phyloP scores from a whole-genome alignment of 768 basidiomycete genomes.

The Saitozyma podzolica region DNA sequence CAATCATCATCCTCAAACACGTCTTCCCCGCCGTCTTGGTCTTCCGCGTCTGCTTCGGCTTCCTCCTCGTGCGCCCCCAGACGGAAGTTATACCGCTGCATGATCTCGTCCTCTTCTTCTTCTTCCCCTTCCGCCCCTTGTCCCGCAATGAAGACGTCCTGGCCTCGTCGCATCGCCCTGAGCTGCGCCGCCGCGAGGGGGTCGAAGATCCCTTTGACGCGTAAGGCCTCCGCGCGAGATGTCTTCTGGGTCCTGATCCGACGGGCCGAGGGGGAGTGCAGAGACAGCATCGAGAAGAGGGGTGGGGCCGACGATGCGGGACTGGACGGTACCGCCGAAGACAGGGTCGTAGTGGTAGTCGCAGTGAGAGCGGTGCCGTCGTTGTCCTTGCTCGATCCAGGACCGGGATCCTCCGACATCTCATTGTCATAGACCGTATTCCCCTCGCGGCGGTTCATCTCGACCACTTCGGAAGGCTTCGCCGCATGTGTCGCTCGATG shows the following conservation, averaged over 20 bases:
- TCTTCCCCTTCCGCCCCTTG: conserved; percentile 21
- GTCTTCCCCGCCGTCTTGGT: conserved; percentile 5
- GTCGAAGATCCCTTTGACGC: conserved; percentile 36
- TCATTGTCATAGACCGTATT: neutral
- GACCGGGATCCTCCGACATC: too few relatives aligned
- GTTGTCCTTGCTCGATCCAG: too few relatives aligned
- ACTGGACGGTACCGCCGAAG: conserved; percentile 8
- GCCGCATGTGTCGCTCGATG: neutral
- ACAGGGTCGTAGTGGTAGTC: conserved; percentile 3
- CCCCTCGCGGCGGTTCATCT: neutral
- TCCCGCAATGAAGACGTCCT: conserved; percentile 29
- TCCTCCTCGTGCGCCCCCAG: neutral
- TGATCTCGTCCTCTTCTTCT: conserved; percentile 13
- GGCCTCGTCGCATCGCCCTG: conserved; percentile 29
- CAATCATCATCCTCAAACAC: conserved; percentile 39
- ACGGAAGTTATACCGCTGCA: conserved; percentile 2
- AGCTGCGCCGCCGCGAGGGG: conserved; percentile 18
- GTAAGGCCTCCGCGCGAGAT: conserved; percentile 17
- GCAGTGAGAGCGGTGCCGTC: neutral
- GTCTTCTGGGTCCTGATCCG: neutral
- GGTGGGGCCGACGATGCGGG: conserved; percentile 12
- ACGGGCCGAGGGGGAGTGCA: conserved; percentile 20
- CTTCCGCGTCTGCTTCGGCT: neutral
- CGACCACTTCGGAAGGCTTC: neutral
- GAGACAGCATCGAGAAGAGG: conserved; percentile 22